Conservation (phyloP, 108 stramenopile genomes). For the Conticribra weissflogii region DNA sequence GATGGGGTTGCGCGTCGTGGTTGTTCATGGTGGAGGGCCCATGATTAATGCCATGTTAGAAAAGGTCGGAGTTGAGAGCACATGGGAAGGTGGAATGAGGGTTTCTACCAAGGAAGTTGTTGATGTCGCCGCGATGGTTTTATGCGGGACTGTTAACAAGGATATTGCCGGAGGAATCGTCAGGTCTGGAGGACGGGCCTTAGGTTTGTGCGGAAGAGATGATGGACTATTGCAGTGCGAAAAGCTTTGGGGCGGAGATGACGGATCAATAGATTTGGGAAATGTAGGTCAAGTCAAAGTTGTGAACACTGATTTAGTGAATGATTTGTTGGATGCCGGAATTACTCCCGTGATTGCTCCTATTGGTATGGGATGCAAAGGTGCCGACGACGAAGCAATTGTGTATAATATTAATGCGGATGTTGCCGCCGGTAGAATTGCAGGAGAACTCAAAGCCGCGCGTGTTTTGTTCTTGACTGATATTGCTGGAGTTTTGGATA, state of each 20-base stretch:
- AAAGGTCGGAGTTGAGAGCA: constrained; percentile 78
- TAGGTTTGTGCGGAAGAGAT: constrained; percentile 93
- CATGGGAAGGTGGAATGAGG: constrained; percentile 90
- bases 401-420: constrained; percentile 98
- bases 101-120: constrained; percentile 90
- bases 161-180: constrained; percentile 82
- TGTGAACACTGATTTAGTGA: constrained; percentile 84
- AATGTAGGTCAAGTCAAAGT: constrained; percentile 89
- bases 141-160: constrained; percentile 95
- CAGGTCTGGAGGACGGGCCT: constrained; percentile 82
- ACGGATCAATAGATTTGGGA: constrained; percentile 69
- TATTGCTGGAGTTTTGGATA: constrained; percentile 95
- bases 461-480: constrained; percentile 95
- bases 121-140: constrained; percentile 96
- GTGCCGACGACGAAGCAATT: constrained; percentile 59
- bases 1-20: constrained; percentile 82
- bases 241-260: constrained; percentile 57
- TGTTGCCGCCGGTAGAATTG: constrained; percentile 95
- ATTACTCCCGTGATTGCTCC: constrained; percentile 95
- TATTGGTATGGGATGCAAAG: constrained; percentile 87
- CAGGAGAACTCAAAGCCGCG: constrained; percentile 86
- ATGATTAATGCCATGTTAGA: constrained; percentile 90
- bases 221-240: constrained; percentile 83
- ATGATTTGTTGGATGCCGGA: constrained; percentile 74
- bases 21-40: constrained; percentile 96